These are phyloP conservation scores for Malassezia globosa DNA, from an alignment of 1,284 basidiomycete species.

Conservation along the genomic window DNA sequence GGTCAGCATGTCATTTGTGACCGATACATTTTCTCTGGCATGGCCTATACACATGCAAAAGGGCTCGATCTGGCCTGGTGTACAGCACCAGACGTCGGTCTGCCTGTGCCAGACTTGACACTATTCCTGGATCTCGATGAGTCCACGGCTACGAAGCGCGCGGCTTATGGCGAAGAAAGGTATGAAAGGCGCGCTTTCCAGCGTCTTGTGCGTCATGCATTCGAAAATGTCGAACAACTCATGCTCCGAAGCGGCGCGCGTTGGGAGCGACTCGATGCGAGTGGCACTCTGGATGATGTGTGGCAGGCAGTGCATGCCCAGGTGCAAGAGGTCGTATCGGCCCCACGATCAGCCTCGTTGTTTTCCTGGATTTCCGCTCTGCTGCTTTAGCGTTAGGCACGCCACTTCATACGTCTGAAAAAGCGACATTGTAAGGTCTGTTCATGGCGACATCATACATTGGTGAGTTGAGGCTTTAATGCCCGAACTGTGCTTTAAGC, in stretches of 20 bases:
- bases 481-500: conserved; percentile 43
- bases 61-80: conserved; percentile 64
- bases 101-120: conserved; percentile 78
- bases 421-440: conserved; percentile 3
- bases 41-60: conserved; percentile 85
- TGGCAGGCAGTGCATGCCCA: conserved; percentile 25
- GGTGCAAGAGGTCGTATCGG: conserved; percentile 4
- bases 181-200: conserved; percentile 49
- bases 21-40: conserved; percentile 91
- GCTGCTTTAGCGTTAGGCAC: neutral
- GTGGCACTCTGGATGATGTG: conserved; percentile 33
- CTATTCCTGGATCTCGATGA: conserved; percentile 76
- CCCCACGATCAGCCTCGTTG: neutral
- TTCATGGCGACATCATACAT: neutral
- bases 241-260: conserved; percentile 21
- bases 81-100: conserved; percentile 65
- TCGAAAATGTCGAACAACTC: conserved; percentile 26
- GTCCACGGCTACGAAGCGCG: conserved; percentile 60
- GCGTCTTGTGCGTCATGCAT: conserved; percentile 37
- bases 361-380: neutral
- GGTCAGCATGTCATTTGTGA: conserved; percentile 77
- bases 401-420: neutral
- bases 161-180: conserved; percentile 78
- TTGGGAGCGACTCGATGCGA: conserved; percentile 36
- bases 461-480: too few relatives aligned